Base-by-base conservation (phyloP, 164 flowering plant genomes). In the Vitis labrusca region DNA sequence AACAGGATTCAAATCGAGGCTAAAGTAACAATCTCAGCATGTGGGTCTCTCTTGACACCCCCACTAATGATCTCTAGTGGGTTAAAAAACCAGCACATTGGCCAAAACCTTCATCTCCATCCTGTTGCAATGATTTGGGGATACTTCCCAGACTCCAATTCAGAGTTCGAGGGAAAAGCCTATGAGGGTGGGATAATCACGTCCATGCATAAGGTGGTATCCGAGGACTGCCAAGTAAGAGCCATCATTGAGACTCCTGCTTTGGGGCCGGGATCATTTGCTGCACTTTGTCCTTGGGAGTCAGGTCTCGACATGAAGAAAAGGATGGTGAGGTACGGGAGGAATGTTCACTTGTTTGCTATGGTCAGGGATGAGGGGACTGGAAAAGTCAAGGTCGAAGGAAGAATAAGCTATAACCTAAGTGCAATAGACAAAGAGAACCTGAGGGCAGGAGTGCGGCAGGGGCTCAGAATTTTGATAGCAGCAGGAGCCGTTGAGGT, bases 41-140 rank as follows among this genome's bases (percentile, higher is more conserved):
- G 95, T 70, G 97, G 97, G 48, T 83, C 96, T 53, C 78, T 92
- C 37, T 47, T 73, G 49, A 90, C 96, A 61, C 97, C 97, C 8
- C 88, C 88, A 5, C 66, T 92, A 52, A 68, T 92, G 90, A 82
- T 80, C 55, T 82, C 87, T 3, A 90, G 97, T 74, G 93, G 90
- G 11, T 16, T 87, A 63, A 81, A 70, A 75, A 87, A 87, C 65
- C 67, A 3, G 10, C 67, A 85, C 74, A 82, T 87, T 12, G 89
- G 91, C 17, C 56, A 68, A 16, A 79, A 85, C 69, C 89, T 87
- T 73, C 86, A 83, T 52, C 83, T 87, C 12, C 91, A 87, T 59
- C 86, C 91, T 12, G 89, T 87, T 12, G 53, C 77, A 27, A 75
- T 85, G 83, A 76, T 81, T 0, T 87, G 91, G 91, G 92, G 90